Base-by-base conservation (phyloP, 805 yeast species). In the Lipomyces starkeyi region DNA sequence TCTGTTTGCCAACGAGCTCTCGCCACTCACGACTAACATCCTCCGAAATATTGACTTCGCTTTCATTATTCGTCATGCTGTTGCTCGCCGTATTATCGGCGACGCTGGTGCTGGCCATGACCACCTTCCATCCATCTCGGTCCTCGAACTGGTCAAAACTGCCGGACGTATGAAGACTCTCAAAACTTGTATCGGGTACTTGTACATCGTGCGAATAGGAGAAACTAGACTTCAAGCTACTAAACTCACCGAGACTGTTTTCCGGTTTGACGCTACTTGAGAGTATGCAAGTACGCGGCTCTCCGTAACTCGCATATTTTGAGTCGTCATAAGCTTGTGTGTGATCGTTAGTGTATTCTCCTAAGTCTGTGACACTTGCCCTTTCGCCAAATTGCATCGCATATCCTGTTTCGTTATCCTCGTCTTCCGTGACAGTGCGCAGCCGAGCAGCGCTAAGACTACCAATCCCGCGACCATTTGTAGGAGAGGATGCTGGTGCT, bases 1-100 rank as follows among this genome's bases (percentile, higher is more conserved):
- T 22, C 9, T 20, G 56, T 22, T 25, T 5, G 34, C 56, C 32
- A 25, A 53, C 17, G 34, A 53, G 56, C 34, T 53, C 56, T 13
- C 56, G 56, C 56, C 56, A 53, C 34, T 53, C 56, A 14, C 34
- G 56, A 8, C n/a, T 29, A 22, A 53, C n/a, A 22, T 53, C 56
- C 17, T 53, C 34, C 27, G 27, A 25, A 29, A 53, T 29, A 13
- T 53, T 53, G 27, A 20, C 7, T 22, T 53, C 56, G 34, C 34
- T 9, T n/a, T 25, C n/a, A 25, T 25, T 13, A 25, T 53, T 29
- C 32, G 17, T 22, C 7, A 53, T 53, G 56, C 56, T 53, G 34
- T 7, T 53, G n/a, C 34, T 53, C 34, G 1, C 20, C 20, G 54
- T 53, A 8, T 25, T 13, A 29, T 53, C 56, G 8, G 34, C 34